Conservation (phyloP, 495 filamentous ascomycete species). For the Penicillium parvum region DNA sequence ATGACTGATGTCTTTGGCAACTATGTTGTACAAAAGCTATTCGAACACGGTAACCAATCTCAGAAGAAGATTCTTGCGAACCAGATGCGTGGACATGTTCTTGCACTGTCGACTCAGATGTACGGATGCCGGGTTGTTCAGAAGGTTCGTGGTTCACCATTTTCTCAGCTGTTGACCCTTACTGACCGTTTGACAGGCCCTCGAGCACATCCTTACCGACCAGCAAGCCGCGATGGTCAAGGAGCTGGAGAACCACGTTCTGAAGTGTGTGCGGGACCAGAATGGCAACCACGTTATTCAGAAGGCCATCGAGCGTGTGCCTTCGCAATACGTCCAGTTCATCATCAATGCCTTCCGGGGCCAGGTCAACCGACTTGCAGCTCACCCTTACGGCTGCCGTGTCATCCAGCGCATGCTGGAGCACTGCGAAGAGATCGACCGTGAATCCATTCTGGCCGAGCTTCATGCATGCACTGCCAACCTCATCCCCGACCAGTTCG, state of each 20-base stretch:
- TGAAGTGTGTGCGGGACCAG: conserved; percentile 79
- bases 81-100: conserved; percentile 80
- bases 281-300: conserved; percentile 98
- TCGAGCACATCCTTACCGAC: conserved; percentile 86
- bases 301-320: conserved; percentile 86
- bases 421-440: conserved; percentile 69
- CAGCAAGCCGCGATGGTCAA: conserved; percentile 82
- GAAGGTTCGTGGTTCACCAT: conserved; percentile 50
- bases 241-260: conserved; percentile 74
- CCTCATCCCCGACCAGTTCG: conserved; percentile 85
- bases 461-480: conserved; percentile 65
- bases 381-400: conserved; percentile 84
- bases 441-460: conserved; percentile 68
- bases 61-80: conserved; percentile 86
- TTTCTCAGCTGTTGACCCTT: too few relatives aligned
- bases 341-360: conserved; percentile 82
- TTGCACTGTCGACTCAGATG: conserved; percentile 78
- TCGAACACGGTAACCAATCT: conserved; percentile 90
- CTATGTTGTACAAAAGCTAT: conserved; percentile 97
- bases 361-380: conserved; percentile 72
- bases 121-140: conserved; percentile 96
- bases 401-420: conserved; percentile 94
- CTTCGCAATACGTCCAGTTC: conserved; percentile 76
- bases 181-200: conserved; percentile 49
- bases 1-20: conserved; percentile 98